Percentiles rank a stretch among this genome's conserved stretches.
Conservation (phyloP, 371 early-diverging fungal genomes). For the Apophysomyces variabilis region DNA sequence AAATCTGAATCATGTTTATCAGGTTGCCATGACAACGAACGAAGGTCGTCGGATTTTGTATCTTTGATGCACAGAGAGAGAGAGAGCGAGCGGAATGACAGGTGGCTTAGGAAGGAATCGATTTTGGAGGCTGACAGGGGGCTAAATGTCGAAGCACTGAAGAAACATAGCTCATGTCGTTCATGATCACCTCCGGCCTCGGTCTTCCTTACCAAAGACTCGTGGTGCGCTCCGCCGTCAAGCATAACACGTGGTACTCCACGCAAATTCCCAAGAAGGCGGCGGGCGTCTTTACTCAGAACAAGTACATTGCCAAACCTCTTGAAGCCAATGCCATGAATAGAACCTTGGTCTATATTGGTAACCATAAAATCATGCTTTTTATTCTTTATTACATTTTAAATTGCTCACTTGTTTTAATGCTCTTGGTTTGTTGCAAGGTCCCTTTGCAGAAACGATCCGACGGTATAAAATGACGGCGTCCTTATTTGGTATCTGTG, state of each 20-base stretch:
- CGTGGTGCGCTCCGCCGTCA: conserved; percentile 6
- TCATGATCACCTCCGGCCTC: background rate
- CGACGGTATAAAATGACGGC: conserved; percentile 55
- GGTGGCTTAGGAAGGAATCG: too few species aligned
- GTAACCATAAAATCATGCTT: conserved; percentile 19
- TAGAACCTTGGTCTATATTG: conserved; percentile 51
- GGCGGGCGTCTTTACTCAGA: conserved; percentile 31
- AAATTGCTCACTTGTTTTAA: background rate
- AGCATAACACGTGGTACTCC: conserved; percentile 10
- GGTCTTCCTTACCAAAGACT: background rate
- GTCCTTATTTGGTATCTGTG: conserved; percentile 52
- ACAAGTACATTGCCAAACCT: conserved; percentile 26
- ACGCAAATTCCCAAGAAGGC: conserved; percentile 28
- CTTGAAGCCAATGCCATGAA: conserved; percentile 20
- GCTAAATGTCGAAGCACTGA: background rate
- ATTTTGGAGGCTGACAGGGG: too few species aligned
- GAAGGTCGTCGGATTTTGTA: too few species aligned
- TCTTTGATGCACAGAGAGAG: too few species aligned
- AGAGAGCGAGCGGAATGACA: too few species aligned
- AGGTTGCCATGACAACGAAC: too few species aligned
- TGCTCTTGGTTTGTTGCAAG: conserved; percentile 15
- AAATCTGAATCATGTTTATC: too few species aligned
- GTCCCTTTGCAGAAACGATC: conserved; percentile 50
- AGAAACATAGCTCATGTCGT: background rate
- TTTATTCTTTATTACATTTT: background rate